Percentiles rank a stretch among this genome's conserved stretches.
Evolutionary conservation across 768 basidiomycete genomes (phyloP).

Genomic region (Pulveroboletus sp.): DNA sequence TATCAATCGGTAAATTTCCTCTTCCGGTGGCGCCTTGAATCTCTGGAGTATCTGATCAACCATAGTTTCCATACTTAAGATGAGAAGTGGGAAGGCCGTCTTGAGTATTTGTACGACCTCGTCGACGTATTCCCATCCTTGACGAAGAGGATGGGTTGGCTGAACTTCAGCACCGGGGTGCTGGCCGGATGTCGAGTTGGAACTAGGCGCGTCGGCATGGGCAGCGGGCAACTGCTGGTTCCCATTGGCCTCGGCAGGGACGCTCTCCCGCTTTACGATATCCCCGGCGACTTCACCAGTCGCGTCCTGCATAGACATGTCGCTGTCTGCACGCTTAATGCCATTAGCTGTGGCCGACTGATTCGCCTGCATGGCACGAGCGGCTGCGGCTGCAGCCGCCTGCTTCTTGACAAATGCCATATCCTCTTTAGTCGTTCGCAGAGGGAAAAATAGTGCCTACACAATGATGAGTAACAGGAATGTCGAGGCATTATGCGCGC

Average conservation of each 20-base stretch:
- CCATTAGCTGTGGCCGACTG: slow-evolving; percentile 23
- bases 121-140: slow-evolving; percentile 88
- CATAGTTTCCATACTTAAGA: slow-evolving; percentile 94
- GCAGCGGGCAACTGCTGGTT: slow-evolving; percentile 19
- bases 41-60: slow-evolving; percentile 90
- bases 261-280: slow-evolving; percentile 23
- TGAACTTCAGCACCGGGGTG: slow-evolving; percentile 19
- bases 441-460: slow-evolving; percentile 92
- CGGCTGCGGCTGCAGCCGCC: slow-evolving; percentile 32
- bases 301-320: slow-evolving; percentile 28
- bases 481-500: slow-evolving; percentile 19
- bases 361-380: slow-evolving; percentile 36
- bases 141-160: slow-evolving; percentile 43
- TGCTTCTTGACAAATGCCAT: slow-evolving; percentile 48
- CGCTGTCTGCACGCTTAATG: slow-evolving; percentile 30
- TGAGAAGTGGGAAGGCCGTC: slow-evolving; percentile 92
- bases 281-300: slow-evolving; percentile 28
- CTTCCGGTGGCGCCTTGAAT: slow-evolving; percentile 87
- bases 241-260: slow-evolving; percentile 20
- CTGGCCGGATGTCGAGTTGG: slow-evolving; percentile 11
- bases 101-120: slow-evolving; percentile 93
- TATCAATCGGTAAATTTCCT: slow-evolving; percentile 90
- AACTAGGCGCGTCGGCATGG: slow-evolving; percentile 18
- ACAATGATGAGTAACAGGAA: slow-evolving; percentile 6
- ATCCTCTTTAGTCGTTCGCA: slow-evolving; percentile 83